These are phyloP conservation scores for Collariella sp. DNA, from an alignment of 495 filamentous ascomycete genomes.

Conservation along the genomic window DNA sequence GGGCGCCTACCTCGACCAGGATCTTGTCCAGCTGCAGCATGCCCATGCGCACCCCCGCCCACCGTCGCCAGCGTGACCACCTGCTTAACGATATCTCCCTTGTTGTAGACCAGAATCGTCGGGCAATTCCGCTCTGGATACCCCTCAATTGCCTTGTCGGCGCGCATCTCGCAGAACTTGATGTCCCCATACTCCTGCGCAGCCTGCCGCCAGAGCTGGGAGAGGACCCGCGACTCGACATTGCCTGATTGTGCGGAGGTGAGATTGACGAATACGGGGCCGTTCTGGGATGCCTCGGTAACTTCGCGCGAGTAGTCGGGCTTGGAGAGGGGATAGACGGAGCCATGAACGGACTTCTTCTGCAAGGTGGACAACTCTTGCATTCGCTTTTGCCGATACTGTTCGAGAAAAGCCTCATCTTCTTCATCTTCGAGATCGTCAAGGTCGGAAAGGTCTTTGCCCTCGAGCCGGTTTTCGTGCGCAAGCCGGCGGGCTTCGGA, in stretches of 20 bases:
- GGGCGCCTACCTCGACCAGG: constrained; percentile 71
- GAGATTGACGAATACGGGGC: constrained; percentile 74
- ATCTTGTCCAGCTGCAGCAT: constrained; percentile 59
- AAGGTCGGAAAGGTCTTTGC: constrained; percentile 88
- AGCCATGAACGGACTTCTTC: constrained; percentile 68
- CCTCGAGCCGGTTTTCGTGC: constrained; percentile 83
- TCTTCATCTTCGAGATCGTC: constrained; percentile 86
- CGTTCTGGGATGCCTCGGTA: constrained; percentile 74
- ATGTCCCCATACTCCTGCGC: constrained; percentile 80
- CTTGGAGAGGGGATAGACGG: constrained; percentile 89
- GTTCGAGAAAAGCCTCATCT: constrained; percentile 82
- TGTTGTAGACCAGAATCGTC: constrained; percentile 84
- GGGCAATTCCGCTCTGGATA: constrained; percentile 94
- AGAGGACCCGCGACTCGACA: constrained; percentile 69
- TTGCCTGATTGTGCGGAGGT: constrained; percentile 65
- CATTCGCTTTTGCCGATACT: constrained; percentile 78
- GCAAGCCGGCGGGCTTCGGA: constrained; percentile 68
- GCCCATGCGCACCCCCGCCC: constrained; percentile 56
- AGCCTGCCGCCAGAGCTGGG: constrained; percentile 78
- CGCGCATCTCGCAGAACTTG: constrained; percentile 96
- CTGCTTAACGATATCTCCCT: constrained; percentile 85
- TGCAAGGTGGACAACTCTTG: constrained; percentile 67
- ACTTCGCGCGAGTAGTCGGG: constrained; percentile 85
- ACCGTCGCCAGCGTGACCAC: constrained; percentile 77
- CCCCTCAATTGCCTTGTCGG: constrained; percentile 87